Evolutionary conservation across 768 basidiomycete genomes (phyloP), one percentile per base, ranked within the genome.

Genomic region (Suillus variegatus): DNA sequence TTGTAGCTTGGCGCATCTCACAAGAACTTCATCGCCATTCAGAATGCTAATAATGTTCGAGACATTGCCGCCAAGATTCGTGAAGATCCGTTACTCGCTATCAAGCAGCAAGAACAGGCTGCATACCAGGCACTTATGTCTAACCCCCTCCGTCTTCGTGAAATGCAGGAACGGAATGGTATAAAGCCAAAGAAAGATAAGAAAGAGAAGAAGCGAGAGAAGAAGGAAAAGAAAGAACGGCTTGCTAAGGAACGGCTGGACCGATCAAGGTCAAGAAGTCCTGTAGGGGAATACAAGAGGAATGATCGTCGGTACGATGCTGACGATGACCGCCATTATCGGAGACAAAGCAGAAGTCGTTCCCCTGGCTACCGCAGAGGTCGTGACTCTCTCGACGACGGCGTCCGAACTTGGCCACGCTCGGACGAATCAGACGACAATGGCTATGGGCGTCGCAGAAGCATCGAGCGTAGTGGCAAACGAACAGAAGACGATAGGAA

Each of bases 21-120:
- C 81, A 95, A 94, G 80, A 94, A 86, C 75, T 97, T 97, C 75
- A 96, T 97, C 63, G 95, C 96, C 4, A 84, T 94, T 3, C 95
- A 97, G 74, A 97, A 95, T 74, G 97, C 97, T 70, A 99, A 99
- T 75, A 91, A 82, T 51, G 82, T 80, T 40, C 90, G 96, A 38
- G 97, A 99, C 72, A 85, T 94, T 52, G 92, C 95, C 25, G 82
- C 95, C 36, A 99, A 99, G 78, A 90, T 99, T 67, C 90, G 97
- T 41, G 97, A 99, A 77, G 97, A 99, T 73, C 97, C 97, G 6
- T 74, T 99, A 6, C 84, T 99, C n/a, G 94, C 93, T 16, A 99
- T 99, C 81, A 99, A 98, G 78, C 92, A 95, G 74, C 97, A 98
- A 73, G 97, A 99, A 77, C 95, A 97, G 74, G 91, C 93, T 9